Evolutionary conservation across 2,329 filamentous ascomycete genomes (phyloP).

Genomic region (Stagonosporopsis rhizophila): DNA sequence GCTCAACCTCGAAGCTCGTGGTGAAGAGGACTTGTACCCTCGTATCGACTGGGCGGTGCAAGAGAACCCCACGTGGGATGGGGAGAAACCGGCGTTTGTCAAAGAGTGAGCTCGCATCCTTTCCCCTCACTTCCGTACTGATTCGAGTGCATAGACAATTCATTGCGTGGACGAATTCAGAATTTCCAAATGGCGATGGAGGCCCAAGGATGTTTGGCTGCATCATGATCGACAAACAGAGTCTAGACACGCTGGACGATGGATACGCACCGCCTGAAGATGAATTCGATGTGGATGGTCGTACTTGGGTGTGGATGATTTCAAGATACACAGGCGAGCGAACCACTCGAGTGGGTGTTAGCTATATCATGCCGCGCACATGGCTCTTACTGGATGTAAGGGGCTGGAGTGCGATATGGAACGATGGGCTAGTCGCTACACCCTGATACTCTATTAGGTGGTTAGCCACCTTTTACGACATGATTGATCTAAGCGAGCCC

Average conservation of each 20-base stretch:
- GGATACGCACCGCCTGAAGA: not conserved
- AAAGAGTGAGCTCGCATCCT: not conserved
- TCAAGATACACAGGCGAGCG: not conserved
- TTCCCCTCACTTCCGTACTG: not conserved
- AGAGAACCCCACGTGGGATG: constrained; percentile 8
- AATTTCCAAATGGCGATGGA: not conserved
- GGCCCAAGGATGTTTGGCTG: not conserved
- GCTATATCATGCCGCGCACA: constrained; percentile 2
- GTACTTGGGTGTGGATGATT: not conserved
- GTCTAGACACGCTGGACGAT: not conserved
- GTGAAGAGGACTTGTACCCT: constrained; percentile 9
- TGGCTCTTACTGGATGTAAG: not conserved
- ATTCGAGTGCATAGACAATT: not conserved
- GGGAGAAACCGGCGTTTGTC: not conserved
- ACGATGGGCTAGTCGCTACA: not conserved
- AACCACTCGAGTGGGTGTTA: not conserved
- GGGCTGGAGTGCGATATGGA: constrained; percentile 1
- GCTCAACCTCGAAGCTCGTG: not conserved
- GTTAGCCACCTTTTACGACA: not conserved
- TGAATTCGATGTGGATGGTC: not conserved
- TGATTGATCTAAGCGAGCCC: too few relatives aligned
- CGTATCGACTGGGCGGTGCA: constrained; percentile 19
- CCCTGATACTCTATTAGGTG: not conserved
- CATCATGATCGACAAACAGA: not conserved
- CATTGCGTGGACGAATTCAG: not conserved